Base-by-base conservation (phyloP, 768 basidiomycete genomes). In the Tulasnella sp. region DNA sequence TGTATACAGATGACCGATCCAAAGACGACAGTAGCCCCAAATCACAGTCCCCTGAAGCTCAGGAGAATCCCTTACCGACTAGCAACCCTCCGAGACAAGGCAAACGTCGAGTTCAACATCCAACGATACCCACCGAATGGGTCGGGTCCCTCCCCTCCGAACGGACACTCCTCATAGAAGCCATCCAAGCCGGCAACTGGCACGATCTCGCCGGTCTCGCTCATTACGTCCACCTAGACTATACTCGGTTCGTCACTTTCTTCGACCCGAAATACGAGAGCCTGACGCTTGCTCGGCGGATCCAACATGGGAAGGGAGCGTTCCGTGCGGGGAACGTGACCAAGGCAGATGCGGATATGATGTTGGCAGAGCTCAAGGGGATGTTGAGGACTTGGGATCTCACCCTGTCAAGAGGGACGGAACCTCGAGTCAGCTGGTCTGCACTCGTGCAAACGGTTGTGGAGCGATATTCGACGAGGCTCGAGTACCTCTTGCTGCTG, bases 141-240 rank as follows among this genome's bases (percentile, higher is more conserved):
- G 24, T 12, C n/a, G 59, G 59, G 11, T 42, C 50, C 42, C n/a
- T 53, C 11, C 59, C 27, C 24, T 12, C 4, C 21, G 12, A 31
- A 17, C 17, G 17, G 10, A 42, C 52, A 11, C n/a, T 53, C 12
- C 22, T 22, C 5, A 53, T 41, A 22, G 59, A 60, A 29, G 24
- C 31, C 15, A 21, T 53, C 25, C 31, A 52, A 2, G 52, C 52
- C 43, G 59, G 59, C 8, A 60, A 60, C 42, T 27, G 59, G 41
- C 51, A 53, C 44, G 45, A 60, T 29, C 3, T 17, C n/a, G 51
- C 12, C 15, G n/a, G 34, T 21, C 8, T 22, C 11, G 19, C 53
- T 12, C 34, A 27, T 21, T 31, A 41, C n/a, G 54, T 56, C 11
- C 3, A 15, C 12, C 24, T 60, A 9, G 59, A 60, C 25, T 46